Percentiles rank a stretch among this genome's conserved stretches.
phyloP scores from a whole-genome alignment of 2,329 filamentous ascomycete species.

The Penicillium sp. region DNA sequence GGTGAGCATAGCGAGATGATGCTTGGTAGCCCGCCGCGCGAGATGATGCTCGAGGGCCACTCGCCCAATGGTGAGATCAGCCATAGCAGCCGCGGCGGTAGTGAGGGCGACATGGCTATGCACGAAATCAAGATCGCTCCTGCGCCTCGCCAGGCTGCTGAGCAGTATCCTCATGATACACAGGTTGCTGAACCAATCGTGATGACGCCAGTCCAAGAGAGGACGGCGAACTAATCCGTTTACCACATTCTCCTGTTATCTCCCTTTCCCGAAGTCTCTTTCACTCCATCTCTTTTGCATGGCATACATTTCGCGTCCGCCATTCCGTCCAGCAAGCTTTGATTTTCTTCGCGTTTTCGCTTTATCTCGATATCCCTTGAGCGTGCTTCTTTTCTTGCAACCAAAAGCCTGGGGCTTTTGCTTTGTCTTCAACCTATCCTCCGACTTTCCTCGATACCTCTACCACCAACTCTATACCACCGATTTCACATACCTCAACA shows the following conservation, averaged over 20 bases:
- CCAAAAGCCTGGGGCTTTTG: conserved; percentile 24
- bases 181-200: conserved; percentile 15
- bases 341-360: conserved; percentile 13
- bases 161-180: conserved; percentile 22
- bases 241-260: not conserved
- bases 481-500: not conserved
- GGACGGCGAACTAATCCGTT: conserved; percentile 15
- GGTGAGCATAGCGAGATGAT: conserved; percentile 59
- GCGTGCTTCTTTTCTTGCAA: conserved; percentile 19
- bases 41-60: conserved; percentile 25
- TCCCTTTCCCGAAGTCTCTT: not conserved
- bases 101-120: conserved; percentile 30
- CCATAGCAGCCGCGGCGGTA: conserved; percentile 32
- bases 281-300: not conserved
- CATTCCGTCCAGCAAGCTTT: conserved; percentile 12
- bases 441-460: not conserved
- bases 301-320: conserved; percentile 1
- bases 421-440: conserved; percentile 5
- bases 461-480: not conserved
- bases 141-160: conserved; percentile 32
- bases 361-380: conserved; percentile 29
- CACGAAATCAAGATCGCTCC: conserved; percentile 33
- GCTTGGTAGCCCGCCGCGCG: conserved; percentile 54
- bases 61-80: conserved; percentile 25
- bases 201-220: conserved; percentile 23